Base-by-base conservation (phyloP, 768 basidiomycete species). In the Boletales sp. region DNA sequence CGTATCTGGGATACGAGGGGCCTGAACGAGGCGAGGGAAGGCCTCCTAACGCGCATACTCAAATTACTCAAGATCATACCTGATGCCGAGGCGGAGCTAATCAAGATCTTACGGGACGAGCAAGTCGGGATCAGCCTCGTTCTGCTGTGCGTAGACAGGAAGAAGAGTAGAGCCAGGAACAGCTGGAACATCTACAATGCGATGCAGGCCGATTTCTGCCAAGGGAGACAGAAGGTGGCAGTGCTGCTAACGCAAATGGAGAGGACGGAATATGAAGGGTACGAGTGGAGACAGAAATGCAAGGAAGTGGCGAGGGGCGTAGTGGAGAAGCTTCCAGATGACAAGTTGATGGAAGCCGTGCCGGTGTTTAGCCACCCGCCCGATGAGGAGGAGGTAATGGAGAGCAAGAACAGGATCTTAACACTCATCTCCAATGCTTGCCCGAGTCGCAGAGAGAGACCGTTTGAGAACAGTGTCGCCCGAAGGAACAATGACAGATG, bases 1-100 rank as follows among this genome's bases (percentile, higher is more conserved):
- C 50, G 25, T 12, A 46, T 63, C 41, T 63, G 57, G 60, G 62
- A 63, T 40, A 63, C 62, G 28, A 63, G 60, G 37, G 62, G 62
- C 8, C 45, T 63, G 44, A 57, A 57, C 21, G 63, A 63, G 37
- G 63, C 46, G 7, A 48, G 32, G 17, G 55, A 55, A 13, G 25
- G 18, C 10, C 1, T 45, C 2, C 2, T n/a, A 21, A 37, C 12
- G 21, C 55, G 60, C 21, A 0, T 49, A 3, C 48, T 49, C 53
- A 55, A 13, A 14, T 2, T 40, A 12, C 2, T 25, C 19, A 8
- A 58, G 34, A 33, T 53, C 14, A 2, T 30, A 15, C 55, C 55
- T 11, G 50, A 49, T 34, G 60, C 63, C 9, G 61, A 60, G 2
- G 38, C 41, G 2, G 51, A 63, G 39, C 36, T 60, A 44, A 63